Conservation (phyloP, 371 early-diverging fungal species). For the Blakeslea trispora region DNA sequence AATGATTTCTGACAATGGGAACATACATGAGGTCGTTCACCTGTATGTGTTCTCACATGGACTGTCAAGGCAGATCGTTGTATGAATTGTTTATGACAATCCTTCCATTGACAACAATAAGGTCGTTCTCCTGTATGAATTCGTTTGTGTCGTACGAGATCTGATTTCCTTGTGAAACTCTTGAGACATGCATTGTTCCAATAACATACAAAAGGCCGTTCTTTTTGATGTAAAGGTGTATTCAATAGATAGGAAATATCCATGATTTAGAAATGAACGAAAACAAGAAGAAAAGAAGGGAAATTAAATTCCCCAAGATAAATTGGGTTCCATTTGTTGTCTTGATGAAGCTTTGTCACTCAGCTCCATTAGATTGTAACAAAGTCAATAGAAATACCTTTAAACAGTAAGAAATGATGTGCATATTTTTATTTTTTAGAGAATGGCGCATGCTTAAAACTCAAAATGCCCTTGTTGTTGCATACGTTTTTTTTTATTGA, state of each 20-base stretch:
- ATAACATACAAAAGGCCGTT: conserved; percentile 34
- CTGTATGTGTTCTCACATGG: conserved; percentile 77
- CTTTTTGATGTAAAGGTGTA: background rate
- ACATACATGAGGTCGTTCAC: conserved; percentile 79
- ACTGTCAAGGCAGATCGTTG: conserved; percentile 79
- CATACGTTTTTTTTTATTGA: too few species aligned
- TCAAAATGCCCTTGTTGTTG: too few species aligned
- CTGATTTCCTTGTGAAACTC: conserved; percentile 72
- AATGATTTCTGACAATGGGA: conserved; percentile 62
- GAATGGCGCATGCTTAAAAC: too few species aligned
- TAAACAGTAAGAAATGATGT: too few species aligned
- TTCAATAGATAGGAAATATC: background rate
- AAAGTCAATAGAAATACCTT: background rate
- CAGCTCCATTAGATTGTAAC: background rate
- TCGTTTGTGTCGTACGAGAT: conserved; percentile 71
- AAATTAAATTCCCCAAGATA: too few species aligned
- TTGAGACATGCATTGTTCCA: conserved; percentile 62
- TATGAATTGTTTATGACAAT: conserved; percentile 73
- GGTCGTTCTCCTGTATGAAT: conserved; percentile 76
- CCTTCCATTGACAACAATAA: conserved; percentile 59
- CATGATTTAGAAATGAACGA: background rate
- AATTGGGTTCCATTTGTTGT: too few species aligned
- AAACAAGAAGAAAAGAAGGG: too few species aligned
- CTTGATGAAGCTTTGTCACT: too few species aligned
- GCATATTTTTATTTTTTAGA: too few species aligned